Base-by-base conservation (phyloP, 2,329 filamentous ascomycete species). In the Camillea tinctor region DNA sequence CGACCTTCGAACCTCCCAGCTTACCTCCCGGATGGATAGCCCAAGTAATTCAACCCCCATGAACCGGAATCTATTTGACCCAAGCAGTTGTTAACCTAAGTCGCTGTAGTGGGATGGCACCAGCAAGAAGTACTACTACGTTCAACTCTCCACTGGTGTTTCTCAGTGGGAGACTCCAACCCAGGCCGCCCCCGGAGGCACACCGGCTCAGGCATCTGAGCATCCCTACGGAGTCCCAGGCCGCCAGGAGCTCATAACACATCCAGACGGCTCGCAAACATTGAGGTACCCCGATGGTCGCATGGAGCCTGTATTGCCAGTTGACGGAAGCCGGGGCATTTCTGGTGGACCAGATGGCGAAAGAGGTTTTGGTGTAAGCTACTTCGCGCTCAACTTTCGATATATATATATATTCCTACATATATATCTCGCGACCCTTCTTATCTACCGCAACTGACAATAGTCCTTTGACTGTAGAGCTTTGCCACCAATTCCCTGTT, bases 141-240 rank as follows among this genome's bases (percentile, higher is more conserved):
- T 91, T 55, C 88, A 91, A 74, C 83, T 91, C 57, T 87, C 86
- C 56, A 91, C 88, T 7, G 88, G 88, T 53, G 80, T 85, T 44
- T 90, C 88, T 64, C 88, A 91, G 75, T 91, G 89, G 88, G 88
- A 91, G n/a, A 81, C 84, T 30, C 88, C 88, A 30, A 90, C 85
- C 15, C 80, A 85, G 60, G 81, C 87, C 54, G 87, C 84, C 7
- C 86, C 84, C 21, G 85, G 86, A 63, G 85, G 79, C 70, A 87
- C 84, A 44, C 87, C 84, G 52, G 82, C 77, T 62, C 81, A 80
- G 59, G 78, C 74, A 56, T 68, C 73, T 61, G 84, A 88, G 20
- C 87, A 89, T 68, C 88, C 87, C 4, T 90, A 88, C 74, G 84
- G 85, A 60, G 76, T 80, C 13, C 84, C 82, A 44, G 68, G 69